Evolutionary conservation across 345 rosid species (phyloP).

Genomic region (Clausena lansium): DNA sequence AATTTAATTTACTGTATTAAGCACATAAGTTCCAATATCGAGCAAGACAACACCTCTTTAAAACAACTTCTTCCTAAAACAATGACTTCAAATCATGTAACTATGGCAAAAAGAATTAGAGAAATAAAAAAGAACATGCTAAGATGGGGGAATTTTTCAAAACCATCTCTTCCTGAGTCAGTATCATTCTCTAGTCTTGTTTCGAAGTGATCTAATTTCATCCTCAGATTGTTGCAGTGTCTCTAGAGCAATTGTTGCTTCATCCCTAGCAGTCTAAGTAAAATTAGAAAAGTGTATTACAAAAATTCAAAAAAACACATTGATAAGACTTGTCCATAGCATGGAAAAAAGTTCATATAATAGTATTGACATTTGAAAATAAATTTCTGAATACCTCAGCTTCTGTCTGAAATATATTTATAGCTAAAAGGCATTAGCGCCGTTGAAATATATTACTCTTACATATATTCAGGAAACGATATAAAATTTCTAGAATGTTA

Average conservation of each 20-base stretch:
- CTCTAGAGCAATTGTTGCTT: slow-evolving; percentile 62
- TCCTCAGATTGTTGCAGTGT: slow-evolving; percentile 62
- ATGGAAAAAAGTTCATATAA: slow-evolving; percentile 2
- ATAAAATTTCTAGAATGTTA: background rate
- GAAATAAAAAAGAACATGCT: slow-evolving; percentile 11
- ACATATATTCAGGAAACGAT: no score
- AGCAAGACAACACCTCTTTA: slow-evolving; percentile 99
- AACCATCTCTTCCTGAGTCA: slow-evolving; percentile 95
- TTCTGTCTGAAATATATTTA: slow-evolving; percentile 41
- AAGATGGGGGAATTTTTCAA: slow-evolving; percentile 16
- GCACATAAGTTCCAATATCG: slow-evolving; percentile 90
- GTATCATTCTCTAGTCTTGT: slow-evolving; percentile 65
- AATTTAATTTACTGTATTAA: slow-evolving; percentile 49
- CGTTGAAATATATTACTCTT: background rate
- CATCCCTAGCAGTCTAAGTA: slow-evolving; percentile 67
- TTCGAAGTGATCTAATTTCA: slow-evolving; percentile 59
- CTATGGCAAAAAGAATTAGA: slow-evolving; percentile 27
- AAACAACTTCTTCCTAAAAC: slow-evolving; percentile 87
- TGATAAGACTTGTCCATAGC: background rate
- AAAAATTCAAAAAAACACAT: background rate
- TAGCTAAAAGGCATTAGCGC: background rate
- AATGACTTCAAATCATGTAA: slow-evolving; percentile 41
- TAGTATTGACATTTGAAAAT: background rate
- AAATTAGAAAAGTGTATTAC: slow-evolving; percentile 15
- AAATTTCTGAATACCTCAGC: slow-evolving; percentile 59